Base-by-base conservation (phyloP, 2,329 filamentous ascomycete species). In the Fusarium nematophilum region DNA sequence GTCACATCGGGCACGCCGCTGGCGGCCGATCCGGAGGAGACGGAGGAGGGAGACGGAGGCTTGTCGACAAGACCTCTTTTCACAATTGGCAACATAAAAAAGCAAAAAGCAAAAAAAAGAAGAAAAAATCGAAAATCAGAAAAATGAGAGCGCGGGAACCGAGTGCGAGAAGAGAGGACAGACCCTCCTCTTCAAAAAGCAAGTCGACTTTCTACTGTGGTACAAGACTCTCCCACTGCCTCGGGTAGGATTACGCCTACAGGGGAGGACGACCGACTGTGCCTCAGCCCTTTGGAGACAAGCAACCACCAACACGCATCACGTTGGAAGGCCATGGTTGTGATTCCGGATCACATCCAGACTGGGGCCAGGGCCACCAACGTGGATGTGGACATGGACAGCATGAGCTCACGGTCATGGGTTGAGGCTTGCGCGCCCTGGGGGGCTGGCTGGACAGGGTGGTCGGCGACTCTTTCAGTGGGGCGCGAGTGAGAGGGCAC, bases 11-110 rank as follows among this genome's bases (percentile, higher is more conserved):
- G 9, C 38, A 46, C 37, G 43, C 37, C 17, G 15, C 26, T 43
- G 55, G 59, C 50, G 45, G 55, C 37, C 36, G 43, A 60, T 49
- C 36, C 43, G 27, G 30, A 53, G 34, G 21, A 21, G 27, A 46
- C 9, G 4, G 18, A 37, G 30, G 17, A 23, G 23, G 15, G 36
- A 39, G 6, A 21, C 6, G 21, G 11, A 39, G 37, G 37, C 38
- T 14, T 25, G 39, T 45, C 27, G 34, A 45, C 38, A 40, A 40
- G 33, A 25, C 11, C 15, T 15, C 5, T 18, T 34, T 39, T 38
- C 29, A 31, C 31, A 42, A 37, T 36, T 47, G 9, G 23, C 23
- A 26, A 36, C 34, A 39, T 38, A 46, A 26, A 40, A 38, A 14
- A 21, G 21, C 14, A 38, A 45, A 17, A 11, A 27, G n/a, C 10